Evolutionary conservation across 768 basidiomycete species (phyloP).

Genomic region (Pleurotus ostreatus): DNA sequence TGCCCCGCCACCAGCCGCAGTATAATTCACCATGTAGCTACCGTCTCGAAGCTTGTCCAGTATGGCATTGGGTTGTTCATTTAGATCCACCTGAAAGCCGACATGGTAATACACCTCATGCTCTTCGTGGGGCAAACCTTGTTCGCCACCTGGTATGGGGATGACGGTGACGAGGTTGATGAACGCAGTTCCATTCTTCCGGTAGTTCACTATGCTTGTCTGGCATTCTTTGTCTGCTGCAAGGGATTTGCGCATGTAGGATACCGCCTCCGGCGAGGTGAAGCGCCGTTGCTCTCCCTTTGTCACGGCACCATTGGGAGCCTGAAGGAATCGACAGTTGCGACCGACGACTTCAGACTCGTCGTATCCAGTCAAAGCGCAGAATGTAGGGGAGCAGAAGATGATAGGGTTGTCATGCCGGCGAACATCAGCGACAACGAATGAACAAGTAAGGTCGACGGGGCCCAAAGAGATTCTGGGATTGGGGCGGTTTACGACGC

Average conservation of each 20-base stretch:
- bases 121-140: conserved; percentile 43
- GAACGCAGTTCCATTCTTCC: conserved; percentile 80
- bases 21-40: conserved; percentile 67
- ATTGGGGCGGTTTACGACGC: conserved; percentile 70
- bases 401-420: conserved; percentile 84
- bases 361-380: conserved; percentile 67
- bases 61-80: conserved; percentile 81
- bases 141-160: conserved; percentile 68
- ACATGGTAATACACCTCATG: conserved; percentile 83
- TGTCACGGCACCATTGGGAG: conserved; percentile 50
- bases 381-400: conserved; percentile 86
- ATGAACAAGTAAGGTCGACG: conserved; percentile 90
- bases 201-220: conserved; percentile 82
- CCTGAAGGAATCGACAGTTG: conserved; percentile 90
- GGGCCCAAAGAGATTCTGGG: conserved; percentile 82
- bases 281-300: conserved; percentile 45
- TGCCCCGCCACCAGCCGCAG: conserved; percentile 10
- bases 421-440: conserved; percentile 83
- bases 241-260: conserved; percentile 61
- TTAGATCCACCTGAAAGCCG: conserved; percentile 94
- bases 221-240: conserved; percentile 84
- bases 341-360: conserved; percentile 78
- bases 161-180: conserved; percentile 92
- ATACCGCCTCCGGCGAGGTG: conserved; percentile 60
- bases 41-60: conserved; percentile 77